phyloP scores from a whole-genome alignment of 306 rosid genomes.

The Dalbergia cochinchinensis region DNA sequence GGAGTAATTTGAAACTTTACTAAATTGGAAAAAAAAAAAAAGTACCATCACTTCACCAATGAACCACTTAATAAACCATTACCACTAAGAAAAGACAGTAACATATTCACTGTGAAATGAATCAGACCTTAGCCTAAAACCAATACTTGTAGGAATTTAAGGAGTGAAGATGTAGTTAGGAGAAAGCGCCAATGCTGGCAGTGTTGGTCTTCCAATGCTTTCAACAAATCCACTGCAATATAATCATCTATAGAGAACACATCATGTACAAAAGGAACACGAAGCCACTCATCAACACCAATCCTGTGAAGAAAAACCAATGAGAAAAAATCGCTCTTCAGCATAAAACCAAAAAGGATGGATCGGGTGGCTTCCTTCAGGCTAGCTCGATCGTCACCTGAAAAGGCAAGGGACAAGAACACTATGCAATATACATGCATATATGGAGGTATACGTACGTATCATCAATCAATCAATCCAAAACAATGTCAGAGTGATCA shows the following conservation, averaged over 20 bases:
- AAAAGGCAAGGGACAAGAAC: no score
- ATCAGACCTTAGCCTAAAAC: no score
- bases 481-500: no score
- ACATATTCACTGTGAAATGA: no score
- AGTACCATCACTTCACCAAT: not conserved
- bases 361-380: no score
- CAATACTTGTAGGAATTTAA: not conserved
- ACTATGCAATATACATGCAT: no score
- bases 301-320: conserved; percentile 59
- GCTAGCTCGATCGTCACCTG: no score
- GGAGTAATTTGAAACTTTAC: no score
- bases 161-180: not conserved
- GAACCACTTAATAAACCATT: not conserved
- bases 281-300: conserved; percentile 88
- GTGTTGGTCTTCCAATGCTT: conserved; percentile 74
- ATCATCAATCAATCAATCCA: no score
- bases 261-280: conserved; percentile 68
- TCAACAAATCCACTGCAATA: conserved; percentile 88
- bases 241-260: conserved; percentile 84
- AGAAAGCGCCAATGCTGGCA: conserved; percentile 81
- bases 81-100: no score
- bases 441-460: no score
- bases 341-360: no score
- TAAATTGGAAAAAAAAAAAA: not conserved
- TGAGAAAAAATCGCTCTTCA: not conserved